Percentiles rank a stretch among this genome's conserved stretches.
These are phyloP conservation scores for Stromatinia cepivora DNA, from an alignment of 2,329 filamentous ascomycete species.

Conservation along the genomic window DNA sequence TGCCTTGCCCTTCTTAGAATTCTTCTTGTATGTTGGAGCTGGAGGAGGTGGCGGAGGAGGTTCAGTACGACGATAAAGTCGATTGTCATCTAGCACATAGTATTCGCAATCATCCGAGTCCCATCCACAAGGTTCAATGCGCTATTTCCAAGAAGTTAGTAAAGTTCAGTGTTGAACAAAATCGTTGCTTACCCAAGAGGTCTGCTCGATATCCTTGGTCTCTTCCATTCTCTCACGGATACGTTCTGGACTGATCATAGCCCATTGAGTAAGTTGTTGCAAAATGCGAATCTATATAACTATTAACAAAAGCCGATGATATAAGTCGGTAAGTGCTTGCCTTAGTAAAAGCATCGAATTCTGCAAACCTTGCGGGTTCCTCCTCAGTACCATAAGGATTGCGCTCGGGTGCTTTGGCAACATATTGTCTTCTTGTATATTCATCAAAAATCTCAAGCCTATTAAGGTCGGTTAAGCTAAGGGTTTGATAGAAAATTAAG, in stretches of 20 bases:
- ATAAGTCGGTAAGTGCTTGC: constrained; percentile 52
- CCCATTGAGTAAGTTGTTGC: constrained; percentile 87
- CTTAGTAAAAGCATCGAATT: constrained; percentile 82
- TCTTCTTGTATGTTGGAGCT: constrained; percentile 62
- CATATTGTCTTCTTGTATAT: constrained; percentile 85
- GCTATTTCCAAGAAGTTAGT: constrained; percentile 45
- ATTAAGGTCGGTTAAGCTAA: constrained; percentile 34
- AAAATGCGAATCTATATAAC: constrained; percentile 65
- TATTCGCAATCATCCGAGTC: constrained; percentile 85
- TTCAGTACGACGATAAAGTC: constrained; percentile 86
- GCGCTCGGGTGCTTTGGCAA: constrained; percentile 71
- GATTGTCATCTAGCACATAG: constrained; percentile 89
- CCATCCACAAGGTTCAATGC: constrained; percentile 84
- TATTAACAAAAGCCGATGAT: constrained; percentile 37
- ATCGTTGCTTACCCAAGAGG: constrained; percentile 65
- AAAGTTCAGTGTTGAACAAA: neutral
- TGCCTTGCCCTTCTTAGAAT: constrained; percentile 64
- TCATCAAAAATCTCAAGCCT: constrained; percentile 90
- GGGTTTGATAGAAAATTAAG: constrained; percentile 3
- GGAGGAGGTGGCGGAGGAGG: constrained; percentile 59
- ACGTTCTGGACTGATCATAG: constrained; percentile 81
- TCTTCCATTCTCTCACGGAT: constrained; percentile 85
- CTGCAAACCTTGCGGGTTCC: constrained; percentile 68
- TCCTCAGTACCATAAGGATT: constrained; percentile 88
- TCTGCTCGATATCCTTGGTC: constrained; percentile 77